Percentiles rank a stretch among this genome's conserved stretches.
Conservation (phyloP, 257 asterid species). For the Jaltomata sinuosa region DNA sequence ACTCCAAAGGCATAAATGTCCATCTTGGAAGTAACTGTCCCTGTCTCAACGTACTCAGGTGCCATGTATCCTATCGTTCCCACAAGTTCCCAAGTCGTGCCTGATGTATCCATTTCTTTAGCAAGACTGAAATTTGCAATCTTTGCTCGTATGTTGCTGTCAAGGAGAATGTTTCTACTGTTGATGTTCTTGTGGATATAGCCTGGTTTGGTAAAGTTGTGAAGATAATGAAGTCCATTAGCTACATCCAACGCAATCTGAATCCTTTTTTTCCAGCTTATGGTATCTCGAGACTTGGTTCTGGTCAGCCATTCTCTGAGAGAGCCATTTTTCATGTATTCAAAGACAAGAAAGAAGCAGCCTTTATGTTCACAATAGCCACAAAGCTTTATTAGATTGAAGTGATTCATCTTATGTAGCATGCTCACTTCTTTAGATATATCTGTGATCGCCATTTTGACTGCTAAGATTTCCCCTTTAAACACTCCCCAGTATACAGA, state of each 20-base stretch:
- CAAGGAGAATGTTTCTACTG: slow-evolving; percentile 41
- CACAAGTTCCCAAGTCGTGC: too few relatives aligned
- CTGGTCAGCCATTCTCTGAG: slow-evolving; percentile 16
- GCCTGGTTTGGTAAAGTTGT: slow-evolving; percentile 36
- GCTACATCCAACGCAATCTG: slow-evolving; percentile 57
- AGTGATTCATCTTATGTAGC: slow-evolving; percentile 41
- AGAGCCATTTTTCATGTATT: slow-evolving; percentile 50
- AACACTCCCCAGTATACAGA: slow-evolving; percentile 35
- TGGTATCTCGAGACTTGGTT: slow-evolving; percentile 1
- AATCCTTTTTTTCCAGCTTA: slow-evolving; percentile 20
- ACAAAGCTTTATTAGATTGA: slow-evolving; percentile 36
- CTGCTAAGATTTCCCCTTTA: too few relatives aligned
- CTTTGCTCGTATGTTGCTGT: slow-evolving; percentile 46
- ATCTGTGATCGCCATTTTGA: not conserved
- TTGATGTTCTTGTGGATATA: too few relatives aligned
- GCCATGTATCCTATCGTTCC: too few relatives aligned
- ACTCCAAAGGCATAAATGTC: too few relatives aligned
- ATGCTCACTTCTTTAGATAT: not conserved
- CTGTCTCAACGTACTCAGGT: too few relatives aligned
- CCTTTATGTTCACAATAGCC: slow-evolving; percentile 33
- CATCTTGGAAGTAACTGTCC: too few relatives aligned
- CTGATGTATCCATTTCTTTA: slow-evolving; percentile 16
- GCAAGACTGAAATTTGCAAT: slow-evolving; percentile 43
- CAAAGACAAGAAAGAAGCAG: slow-evolving; percentile 34
- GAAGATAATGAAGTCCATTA: slow-evolving; percentile 55